Percentiles rank a stretch among this genome's conserved stretches.
These are phyloP conservation scores for Annona squamosa DNA, from an alignment of 164 flowering plant species.

Conservation along the genomic window DNA sequence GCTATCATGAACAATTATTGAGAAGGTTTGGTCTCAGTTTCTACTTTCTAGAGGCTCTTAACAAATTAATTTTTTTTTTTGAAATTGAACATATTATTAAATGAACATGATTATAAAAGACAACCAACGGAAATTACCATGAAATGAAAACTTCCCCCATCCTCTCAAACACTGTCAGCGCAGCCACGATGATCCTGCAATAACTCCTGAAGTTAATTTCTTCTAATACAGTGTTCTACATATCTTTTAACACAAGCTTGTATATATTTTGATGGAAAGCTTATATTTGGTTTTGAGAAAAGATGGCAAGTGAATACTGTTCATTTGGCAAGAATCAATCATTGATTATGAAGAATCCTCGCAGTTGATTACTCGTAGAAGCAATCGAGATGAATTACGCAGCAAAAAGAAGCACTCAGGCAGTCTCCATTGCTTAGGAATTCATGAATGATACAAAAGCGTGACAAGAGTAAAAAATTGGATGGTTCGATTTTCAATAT, in stretches of 20 bases:
- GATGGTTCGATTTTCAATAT: no score
- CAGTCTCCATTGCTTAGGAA: no score
- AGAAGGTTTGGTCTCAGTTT: no score
- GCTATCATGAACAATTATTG: no score
- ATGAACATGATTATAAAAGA: no score
- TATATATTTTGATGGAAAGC: background rate
- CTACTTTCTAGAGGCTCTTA: no score
- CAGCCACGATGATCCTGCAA: constrained; percentile 69
- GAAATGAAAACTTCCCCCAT: constrained; percentile 47
- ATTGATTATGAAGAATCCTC: no score
- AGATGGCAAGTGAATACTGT: background rate
- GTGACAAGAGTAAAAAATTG: no score
- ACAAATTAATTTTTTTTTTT: no score
- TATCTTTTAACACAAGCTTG: background rate
- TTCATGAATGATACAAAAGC: no score
- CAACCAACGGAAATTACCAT: constrained; percentile 35
- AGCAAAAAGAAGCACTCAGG: background rate
- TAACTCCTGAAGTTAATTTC: background rate
- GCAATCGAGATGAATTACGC: background rate
- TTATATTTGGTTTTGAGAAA: background rate
- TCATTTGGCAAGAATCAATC: background rate
- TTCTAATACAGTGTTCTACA: background rate
- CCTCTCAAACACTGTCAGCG: constrained; percentile 50
- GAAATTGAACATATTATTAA: no score
- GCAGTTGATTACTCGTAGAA: background rate